Conservation (phyloP, 1,284 basidiomycete species). For the Ustilago loliicola region DNA sequence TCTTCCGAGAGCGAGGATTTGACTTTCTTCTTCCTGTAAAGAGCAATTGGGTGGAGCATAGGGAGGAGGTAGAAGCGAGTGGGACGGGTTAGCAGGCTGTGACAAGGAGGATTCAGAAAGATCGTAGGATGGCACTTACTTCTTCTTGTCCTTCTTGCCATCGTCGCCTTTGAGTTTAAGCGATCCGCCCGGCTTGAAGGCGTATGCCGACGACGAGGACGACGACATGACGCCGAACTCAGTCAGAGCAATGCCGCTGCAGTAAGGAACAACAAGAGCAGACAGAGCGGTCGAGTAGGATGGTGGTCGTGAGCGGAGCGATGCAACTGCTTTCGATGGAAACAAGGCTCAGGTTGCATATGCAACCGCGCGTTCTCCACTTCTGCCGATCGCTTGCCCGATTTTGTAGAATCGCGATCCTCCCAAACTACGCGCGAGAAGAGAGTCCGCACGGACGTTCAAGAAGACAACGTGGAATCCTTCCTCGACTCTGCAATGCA, state of each 20-base stretch:
- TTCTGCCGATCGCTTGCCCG: not conserved
- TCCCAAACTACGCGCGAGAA: constrained; percentile 28
- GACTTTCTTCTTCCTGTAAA: constrained; percentile 56
- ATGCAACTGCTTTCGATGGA: not conserved
- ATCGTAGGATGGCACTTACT: constrained; percentile 20
- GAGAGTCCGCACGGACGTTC: constrained; percentile 36
- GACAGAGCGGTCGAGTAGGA: not conserved
- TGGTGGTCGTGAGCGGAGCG: not conserved
- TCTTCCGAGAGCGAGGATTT: constrained; percentile 49
- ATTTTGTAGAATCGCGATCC: not conserved
- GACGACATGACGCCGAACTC: constrained; percentile 13
- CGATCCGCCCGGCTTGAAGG: constrained; percentile 65
- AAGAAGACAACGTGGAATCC: constrained; percentile 30
- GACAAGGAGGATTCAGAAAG: constrained; percentile 2
- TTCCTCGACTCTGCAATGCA: not conserved
- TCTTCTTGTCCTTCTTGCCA: constrained; percentile 52
- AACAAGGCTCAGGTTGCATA: no score
- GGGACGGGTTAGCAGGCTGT: constrained; percentile 4
- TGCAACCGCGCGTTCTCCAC: no score
- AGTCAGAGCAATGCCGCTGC: not conserved
- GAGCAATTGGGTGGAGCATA: not conserved
- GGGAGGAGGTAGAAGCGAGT: not conserved
- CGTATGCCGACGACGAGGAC: constrained; percentile 55
- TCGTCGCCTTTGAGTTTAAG: constrained; percentile 65
- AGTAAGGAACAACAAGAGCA: not conserved